These are phyloP conservation scores for Ustilago nuda DNA, from an alignment of 1,284 basidiomycete species.

Conservation along the genomic window DNA sequence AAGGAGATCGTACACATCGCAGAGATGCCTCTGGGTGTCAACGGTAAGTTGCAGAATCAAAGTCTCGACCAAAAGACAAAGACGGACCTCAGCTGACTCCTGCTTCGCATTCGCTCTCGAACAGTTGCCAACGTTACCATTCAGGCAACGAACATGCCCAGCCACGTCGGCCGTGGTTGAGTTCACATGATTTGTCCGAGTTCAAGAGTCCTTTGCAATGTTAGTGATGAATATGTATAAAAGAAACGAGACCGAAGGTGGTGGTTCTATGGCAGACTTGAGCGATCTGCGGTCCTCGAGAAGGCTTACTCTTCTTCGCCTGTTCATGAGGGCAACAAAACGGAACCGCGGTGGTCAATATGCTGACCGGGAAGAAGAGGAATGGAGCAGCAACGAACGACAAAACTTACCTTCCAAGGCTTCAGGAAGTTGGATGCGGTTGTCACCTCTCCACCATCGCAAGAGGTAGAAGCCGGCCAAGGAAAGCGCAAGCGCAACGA, in stretches of 20 bases:
- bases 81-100: slow-evolving; percentile 2
- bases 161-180: slow-evolving; percentile 55
- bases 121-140: slow-evolving; percentile 49
- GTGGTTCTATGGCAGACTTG: not conserved
- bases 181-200: not conserved
- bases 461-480: slow-evolving; percentile 9
- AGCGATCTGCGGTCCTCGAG: not conserved
- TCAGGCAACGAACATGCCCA: slow-evolving; percentile 58
- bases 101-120: not conserved
- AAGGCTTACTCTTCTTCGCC: slow-evolving; percentile 5
- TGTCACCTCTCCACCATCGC: slow-evolving; percentile 46
- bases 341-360: not conserved
- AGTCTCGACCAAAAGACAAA: not conserved
- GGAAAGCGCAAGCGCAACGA: not conserved
- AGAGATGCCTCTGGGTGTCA: slow-evolving; percentile 56
- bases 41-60: slow-evolving; percentile 32
- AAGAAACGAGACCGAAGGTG: not conserved
- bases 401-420: slow-evolving; percentile 32
- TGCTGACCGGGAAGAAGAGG: not conserved
- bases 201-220: slow-evolving; percentile 8
- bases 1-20: slow-evolving; percentile 56
- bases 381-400: not conserved
- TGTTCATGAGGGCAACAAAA: slow-evolving; percentile 2
- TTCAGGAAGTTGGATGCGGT: slow-evolving; percentile 38
- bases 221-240: not conserved